Evolutionary conservation across 75 land plant species (phyloP).

Genomic region (Cryptomeria japonica): DNA sequence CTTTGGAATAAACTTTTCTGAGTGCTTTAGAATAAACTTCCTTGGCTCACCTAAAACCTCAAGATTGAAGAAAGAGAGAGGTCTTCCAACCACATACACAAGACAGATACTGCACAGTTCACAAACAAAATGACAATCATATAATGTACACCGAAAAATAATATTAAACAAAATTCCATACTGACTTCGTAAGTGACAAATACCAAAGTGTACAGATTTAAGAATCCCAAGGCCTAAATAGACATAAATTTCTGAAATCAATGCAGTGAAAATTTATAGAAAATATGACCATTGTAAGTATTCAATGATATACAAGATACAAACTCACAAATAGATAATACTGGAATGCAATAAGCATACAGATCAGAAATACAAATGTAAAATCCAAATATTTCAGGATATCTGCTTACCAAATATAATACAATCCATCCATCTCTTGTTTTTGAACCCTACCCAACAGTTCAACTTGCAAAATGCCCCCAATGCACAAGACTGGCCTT

Average conservation of each 20-base stretch:
- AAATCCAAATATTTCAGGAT: neutral
- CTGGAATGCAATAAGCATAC: neutral
- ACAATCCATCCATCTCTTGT: constrained; percentile 67
- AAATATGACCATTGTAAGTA: neutral
- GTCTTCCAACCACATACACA: constrained; percentile 1
- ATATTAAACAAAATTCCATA: neutral
- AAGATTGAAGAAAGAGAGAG: constrained; percentile 2
- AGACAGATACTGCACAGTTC: constrained; percentile 4
- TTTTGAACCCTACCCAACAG: constrained; percentile 80
- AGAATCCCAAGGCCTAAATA: neutral
- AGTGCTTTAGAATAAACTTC: neutral
- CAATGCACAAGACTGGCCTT: constrained; percentile 77
- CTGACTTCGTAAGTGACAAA: neutral
- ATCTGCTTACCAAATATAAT: constrained; percentile 76
- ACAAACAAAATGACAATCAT: neutral
- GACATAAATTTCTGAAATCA: neutral
- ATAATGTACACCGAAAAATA: neutral
- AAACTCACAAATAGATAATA: neutral
- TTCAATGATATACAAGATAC: neutral
- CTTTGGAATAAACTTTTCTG: neutral
- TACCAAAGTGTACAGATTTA: neutral
- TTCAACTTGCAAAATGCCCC: constrained; percentile 83
- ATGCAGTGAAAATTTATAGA: neutral
- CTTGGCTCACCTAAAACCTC: neutral
- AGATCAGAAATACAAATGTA: neutral